Conservation (phyloP, 1,284 basidiomycete genomes). For the Rhizoctonia solani region DNA sequence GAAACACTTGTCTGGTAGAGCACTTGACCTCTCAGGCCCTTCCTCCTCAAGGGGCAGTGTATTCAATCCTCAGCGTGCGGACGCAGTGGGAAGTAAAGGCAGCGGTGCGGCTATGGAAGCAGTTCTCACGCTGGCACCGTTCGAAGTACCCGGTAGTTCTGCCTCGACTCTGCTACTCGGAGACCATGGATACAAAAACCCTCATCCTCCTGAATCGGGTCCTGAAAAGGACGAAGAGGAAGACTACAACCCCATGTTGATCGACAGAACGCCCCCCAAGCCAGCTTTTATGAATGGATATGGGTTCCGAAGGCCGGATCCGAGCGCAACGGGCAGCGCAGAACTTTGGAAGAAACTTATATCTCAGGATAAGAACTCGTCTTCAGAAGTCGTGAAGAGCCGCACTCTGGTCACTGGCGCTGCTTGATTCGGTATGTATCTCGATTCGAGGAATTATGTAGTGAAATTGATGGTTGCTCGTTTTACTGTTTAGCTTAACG, state of each 20-base stretch:
- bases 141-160: slow-evolving; percentile 73
- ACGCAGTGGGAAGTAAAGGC: slow-evolving; percentile 47
- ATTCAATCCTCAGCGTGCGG: slow-evolving; percentile 67
- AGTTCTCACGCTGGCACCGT: slow-evolving; percentile 73
- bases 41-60: slow-evolving; percentile 73
- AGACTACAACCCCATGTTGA: background rate
- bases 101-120: slow-evolving; percentile 67
- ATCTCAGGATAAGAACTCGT: background rate
- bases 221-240: slow-evolving; percentile 18
- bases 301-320: slow-evolving; percentile 15
- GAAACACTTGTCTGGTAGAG: slow-evolving; percentile 78
- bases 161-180: slow-evolving; percentile 66
- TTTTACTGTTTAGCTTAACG: too few relatives aligned
- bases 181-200: slow-evolving; percentile 18
- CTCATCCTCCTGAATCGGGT: background rate
- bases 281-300: slow-evolving; percentile 14
- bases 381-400: slow-evolving; percentile 7
- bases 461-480: too few relatives aligned
- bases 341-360: slow-evolving; percentile 29
- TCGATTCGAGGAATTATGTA: background rate
- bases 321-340: slow-evolving; percentile 16
- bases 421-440: background rate
- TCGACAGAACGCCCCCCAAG: slow-evolving; percentile 11
- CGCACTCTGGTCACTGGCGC: slow-evolving; percentile 18
- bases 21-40: slow-evolving; percentile 62